Evolutionary conservation across 768 basidiomycete species (phyloP), one percentile per base, ranked within the genome.

Genomic region (Tulasnella sp.): DNA sequence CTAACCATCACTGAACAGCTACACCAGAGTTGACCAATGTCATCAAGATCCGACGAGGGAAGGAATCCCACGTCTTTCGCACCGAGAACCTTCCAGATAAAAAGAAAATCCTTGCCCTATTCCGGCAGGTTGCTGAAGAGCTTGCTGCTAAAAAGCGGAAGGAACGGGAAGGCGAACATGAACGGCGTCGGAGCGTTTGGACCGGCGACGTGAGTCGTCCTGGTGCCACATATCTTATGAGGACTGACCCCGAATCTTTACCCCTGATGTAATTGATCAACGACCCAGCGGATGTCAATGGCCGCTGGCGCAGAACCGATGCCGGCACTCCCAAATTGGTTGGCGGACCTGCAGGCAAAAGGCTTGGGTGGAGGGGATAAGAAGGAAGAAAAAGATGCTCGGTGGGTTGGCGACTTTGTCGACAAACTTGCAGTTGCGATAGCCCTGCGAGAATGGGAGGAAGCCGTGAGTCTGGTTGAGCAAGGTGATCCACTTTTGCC

Each of bases 51-150:
- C 77, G 86, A 60, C 82, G 92, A 59, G 84, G 86, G 4, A 96
- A 94, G 68, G 94, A 98, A 68, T 87, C 87, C 0, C 84, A 92
- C 66, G 91, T 99, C 6, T 98, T 90, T 68, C 81, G 93, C 34
- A 88, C 88, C 2, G 88, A 93, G 57, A 75, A 75, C 6, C 65
- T 81, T 0, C 72, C 82, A 23, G 91, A 97, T 65, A 99, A 99
- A 74, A 92, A 87, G 69, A 73, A 75, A 7, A 75, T 98, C 0
- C 75, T 99, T 12, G 69, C 81, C 0, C 83, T 91, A 60, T 90
- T 97, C 72, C 81, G 93, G 31, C 86, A 88, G 64, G 86, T 93
- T 3, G 89, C 92, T 0, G 93, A 98, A 67, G 94, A 97, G 64
- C 74, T 96, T 3, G 77, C 84, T 6, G 79, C 84, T 40, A 88